Conservation (phyloP, 1,284 basidiomycete species). For the Rhodotorula sp. region DNA sequence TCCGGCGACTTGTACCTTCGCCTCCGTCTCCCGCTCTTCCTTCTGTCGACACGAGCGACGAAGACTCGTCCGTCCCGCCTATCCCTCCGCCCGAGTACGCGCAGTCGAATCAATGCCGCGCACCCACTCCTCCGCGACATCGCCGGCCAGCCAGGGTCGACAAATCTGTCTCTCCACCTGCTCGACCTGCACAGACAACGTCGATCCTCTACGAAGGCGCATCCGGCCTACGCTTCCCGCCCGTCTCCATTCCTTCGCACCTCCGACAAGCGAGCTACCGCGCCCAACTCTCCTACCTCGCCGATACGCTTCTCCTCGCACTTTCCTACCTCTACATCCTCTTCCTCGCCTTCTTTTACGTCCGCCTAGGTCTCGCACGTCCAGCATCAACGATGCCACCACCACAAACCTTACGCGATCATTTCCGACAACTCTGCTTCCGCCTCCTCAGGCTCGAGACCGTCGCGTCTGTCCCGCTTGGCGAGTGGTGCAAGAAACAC, state of each 20-base stretch:
- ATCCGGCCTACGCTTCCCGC: constrained; percentile 29
- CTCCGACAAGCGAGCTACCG: constrained; percentile 1
- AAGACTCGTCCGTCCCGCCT: constrained; percentile 59
- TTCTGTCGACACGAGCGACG: neutral
- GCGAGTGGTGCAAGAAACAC: constrained; percentile 12
- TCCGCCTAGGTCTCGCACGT: constrained; percentile 12
- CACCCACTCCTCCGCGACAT: constrained; percentile 38
- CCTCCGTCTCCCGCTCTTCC: neutral
- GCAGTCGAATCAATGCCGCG: constrained; percentile 42
- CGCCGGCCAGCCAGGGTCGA: neutral
- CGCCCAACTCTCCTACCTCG: constrained; percentile 43
- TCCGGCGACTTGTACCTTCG: neutral
- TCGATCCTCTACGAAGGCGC: constrained; percentile 35
- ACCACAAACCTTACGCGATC: neutral
- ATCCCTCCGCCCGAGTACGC: constrained; percentile 28
- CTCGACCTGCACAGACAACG: constrained; percentile 25
- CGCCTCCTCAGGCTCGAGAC: neutral
- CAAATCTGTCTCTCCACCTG: constrained; percentile 39
- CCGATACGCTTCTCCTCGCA: constrained; percentile 52
- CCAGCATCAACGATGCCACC: neutral
- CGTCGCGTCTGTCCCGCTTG: constrained; percentile 20
- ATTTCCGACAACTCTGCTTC: too few relatives aligned
- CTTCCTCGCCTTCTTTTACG: constrained; percentile 54
- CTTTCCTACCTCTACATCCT: constrained; percentile 60
- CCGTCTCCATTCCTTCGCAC: constrained; percentile 21